Evolutionary conservation across 2,329 filamentous ascomycete genomes (phyloP), one percentile per base, ranked within the genome.

Genomic region (Penicillium sp.): DNA sequence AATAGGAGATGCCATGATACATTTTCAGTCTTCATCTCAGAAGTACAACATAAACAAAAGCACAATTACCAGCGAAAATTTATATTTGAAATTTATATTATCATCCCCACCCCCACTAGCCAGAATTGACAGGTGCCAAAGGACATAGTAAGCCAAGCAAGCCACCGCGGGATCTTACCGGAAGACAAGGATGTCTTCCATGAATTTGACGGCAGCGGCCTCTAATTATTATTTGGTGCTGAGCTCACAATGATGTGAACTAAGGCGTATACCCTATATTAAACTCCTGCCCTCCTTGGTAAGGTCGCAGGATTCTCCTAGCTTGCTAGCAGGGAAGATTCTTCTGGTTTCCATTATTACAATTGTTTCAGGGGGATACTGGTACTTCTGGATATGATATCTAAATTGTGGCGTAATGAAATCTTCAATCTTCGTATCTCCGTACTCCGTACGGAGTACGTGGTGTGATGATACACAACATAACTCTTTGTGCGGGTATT

Each of bases 41-140:
- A 5, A 6, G n/a, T n/a, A n/a, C n/a, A n/a, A n/a, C n/a, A 18
- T 13, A 7, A 45, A 18, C 9, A 9, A 16, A 45, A 18, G 6
- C 11, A 22, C 18, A 40, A 40, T 14, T 22, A 7, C 20, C 16
- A 34, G 1, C 11, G n/a, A 32, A 9, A 24, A 11, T 16, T 2
- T 34, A 20, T 20, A 52, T 34, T 48, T 37, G 16, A n/a, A 48
- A 9, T 34, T 31, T 13, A 13, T 26, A 24, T 20, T 37, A 9
- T n/a, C 4, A 14, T 18, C 45, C 31, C 53, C 46, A 44, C 39
- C 24, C 42, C 38, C 24, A 5, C 53, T 55, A 44, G 39, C 46
- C 38, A 38, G 13, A 55, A 50, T 22, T 55, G 53, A 50, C 53
- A 44, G 53, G 53, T 51, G 53, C 38, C 46, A 51, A 48, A 24